Conservation (phyloP, 306 rosid species). For the Albizia julibrissin region DNA sequence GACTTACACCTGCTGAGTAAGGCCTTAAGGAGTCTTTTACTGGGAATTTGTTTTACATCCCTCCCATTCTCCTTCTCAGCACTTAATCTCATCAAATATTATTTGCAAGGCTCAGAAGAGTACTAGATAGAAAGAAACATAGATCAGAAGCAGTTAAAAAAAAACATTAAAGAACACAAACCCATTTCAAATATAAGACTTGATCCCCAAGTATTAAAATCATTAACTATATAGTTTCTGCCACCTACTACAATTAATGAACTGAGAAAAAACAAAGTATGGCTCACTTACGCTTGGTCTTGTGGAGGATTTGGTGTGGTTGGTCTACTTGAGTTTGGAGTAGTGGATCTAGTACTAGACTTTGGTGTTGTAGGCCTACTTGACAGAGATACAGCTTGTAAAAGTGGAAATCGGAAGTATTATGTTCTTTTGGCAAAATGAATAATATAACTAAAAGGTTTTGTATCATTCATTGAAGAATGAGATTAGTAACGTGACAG, state of each 20-base stretch:
- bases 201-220: too few species aligned
- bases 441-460: neutral
- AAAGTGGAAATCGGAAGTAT: slow-evolving; percentile 73
- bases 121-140: too few species aligned
- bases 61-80: too few species aligned
- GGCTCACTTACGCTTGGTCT: slow-evolving; percentile 59
- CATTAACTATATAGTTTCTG: too few species aligned
- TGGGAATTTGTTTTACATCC: too few species aligned
- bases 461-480: neutral
- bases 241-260: neutral
- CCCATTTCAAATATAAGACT: too few species aligned
- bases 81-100: too few species aligned
- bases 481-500: neutral
- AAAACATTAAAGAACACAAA: too few species aligned
- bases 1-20: slow-evolving; percentile 98
- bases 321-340: slow-evolving; percentile 86
- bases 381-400: slow-evolving; percentile 83
- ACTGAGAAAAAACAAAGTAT: neutral
- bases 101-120: too few species aligned
- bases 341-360: slow-evolving; percentile 63
- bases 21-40: too few species aligned
- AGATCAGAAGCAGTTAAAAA: too few species aligned
- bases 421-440: neutral
- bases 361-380: slow-evolving; percentile 72
- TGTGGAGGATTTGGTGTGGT: slow-evolving; percentile 78